phyloP scores from a whole-genome alignment of 2,329 filamentous ascomycete species.

The Hypoxylon rubiginosum region DNA sequence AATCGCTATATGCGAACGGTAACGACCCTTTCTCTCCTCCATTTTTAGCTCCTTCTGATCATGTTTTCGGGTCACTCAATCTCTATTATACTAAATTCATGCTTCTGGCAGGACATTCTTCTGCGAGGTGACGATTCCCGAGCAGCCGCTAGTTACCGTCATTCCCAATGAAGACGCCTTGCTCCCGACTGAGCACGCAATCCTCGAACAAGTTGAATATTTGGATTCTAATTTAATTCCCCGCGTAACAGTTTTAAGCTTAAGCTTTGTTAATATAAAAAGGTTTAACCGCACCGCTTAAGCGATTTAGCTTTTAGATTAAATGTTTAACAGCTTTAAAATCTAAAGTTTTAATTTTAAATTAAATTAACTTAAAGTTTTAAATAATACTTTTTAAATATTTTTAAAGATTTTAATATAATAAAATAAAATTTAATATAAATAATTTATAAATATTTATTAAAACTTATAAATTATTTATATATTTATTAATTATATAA shows the following conservation, averaged over 20 bases:
- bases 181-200: slow-evolving; percentile 36
- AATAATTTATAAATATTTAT: no score
- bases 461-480: no score
- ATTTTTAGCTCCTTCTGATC: background rate
- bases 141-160: slow-evolving; percentile 38
- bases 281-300: slow-evolving; percentile 43
- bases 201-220: slow-evolving; percentile 2
- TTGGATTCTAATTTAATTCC: background rate
- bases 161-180: slow-evolving; percentile 16
- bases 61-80: background rate
- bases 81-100: background rate
- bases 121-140: slow-evolving; percentile 31
- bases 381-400: slow-evolving; percentile 1
- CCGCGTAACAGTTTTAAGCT: slow-evolving; percentile 11
- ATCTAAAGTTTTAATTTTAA: slow-evolving; percentile 1
- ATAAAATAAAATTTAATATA: no score
- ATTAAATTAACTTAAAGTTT: slow-evolving; percentile 1
- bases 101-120: slow-evolving; percentile 24
- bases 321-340: slow-evolving; percentile 34
- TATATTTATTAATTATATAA: no score
- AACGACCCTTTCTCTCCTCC: background rate
- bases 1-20: slow-evolving; percentile 50
- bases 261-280: slow-evolving; percentile 19
- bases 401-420: no score
- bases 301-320: slow-evolving; percentile 45